Evolutionary conservation across 495 filamentous ascomycete species (phyloP), one percentile per base, ranked within the genome.

Genomic region (Platismatia glauca): DNA sequence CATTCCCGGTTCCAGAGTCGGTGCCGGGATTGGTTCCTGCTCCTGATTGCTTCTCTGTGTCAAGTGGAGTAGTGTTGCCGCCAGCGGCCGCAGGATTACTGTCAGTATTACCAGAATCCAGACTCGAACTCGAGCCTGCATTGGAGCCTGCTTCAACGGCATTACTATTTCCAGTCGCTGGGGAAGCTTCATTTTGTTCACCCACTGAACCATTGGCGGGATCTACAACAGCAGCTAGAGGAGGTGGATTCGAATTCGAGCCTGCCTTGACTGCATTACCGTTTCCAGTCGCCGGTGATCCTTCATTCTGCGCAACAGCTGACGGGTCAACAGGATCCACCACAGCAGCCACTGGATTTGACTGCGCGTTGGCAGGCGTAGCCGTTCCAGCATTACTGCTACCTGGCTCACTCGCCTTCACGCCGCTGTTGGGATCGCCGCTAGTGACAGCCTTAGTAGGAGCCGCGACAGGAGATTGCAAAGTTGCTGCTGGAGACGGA

Each of bases 401-500:
- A 31, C 48, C 48, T 31, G 48, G 48, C 29, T 52, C 24, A 18
- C 18, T 52, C 27, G 48, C 48, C 31, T 52, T 52, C 13, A 18
- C 48, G 5, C 48, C 27, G 7, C 5, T 31, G 27, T 52, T 52
- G 20, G 44, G 44, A 16, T 27, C 58, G 16, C 20, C 8, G 43
- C 22, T 33, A 8, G 29, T 24, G 18, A 24, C 22, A 50, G 58
- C 31, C 20, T 22, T 34, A 24, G 43, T 46, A 18, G 43, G 27
- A 60, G 43, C 33, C 34, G 33, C 31, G 43, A 60, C 58, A 38
- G 48, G 48, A 52, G 48, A 52, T 27, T 52, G 15, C 27, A 52
- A 52, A 52, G 24, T 60, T 24, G 15, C 38, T 18, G 43, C 31
- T 60, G 58, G 58, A 50, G 58, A 52, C 43, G 48, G 48, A 52